Evolutionary conservation across 345 rosid genomes (phyloP), one percentile per base, ranked within the genome.

Genomic region (Pugionium dolabratum): DNA sequence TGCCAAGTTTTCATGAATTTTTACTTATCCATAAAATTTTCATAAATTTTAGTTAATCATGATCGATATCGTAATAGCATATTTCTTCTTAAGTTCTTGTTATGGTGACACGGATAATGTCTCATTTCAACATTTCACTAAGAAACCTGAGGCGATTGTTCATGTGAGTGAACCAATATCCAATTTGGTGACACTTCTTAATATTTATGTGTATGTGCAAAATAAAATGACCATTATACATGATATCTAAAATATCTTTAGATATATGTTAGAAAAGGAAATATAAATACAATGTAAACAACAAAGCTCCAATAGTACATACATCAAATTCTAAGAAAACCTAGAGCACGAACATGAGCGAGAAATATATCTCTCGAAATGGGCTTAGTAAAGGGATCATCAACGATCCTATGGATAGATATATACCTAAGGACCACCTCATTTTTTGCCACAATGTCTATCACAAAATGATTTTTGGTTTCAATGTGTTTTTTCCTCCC

Each of bases 101-200:
- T 49, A 49, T 10, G 32, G 34, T 10, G n/a, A 49, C 6, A n/a
- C 31, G 2, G 3, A 47, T 47, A 9, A 32, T 2, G 18, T 29
- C 57, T 42, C 45, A 42, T 42, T 18, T 42, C 4, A 42, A 6
- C 45, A 2, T 42, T 42, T 42, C 45, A 42, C 45, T 9, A 9
- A 42, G 45, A 42, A 42, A 42, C 1, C 11, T 9, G 11, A 42
- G 45, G 45, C 45, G 57, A 52, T 52, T 52, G 25, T 32, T 52
- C 57, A 32, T 52, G 57, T 52, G 57, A 52, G 37, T 26, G 57
- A 52, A 32, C 25, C 57, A 32, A 52, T 52, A 37, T 30, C 37
- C 5, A 9, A 29, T 37, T 52, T 52, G 57, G 25, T 52, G 57
- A 52, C 57, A 52, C 18, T 6, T 30, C 32, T 8, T 31, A 2